phyloP scores from a whole-genome alignment of 768 basidiomycete genomes.

The Cystofilobasidium macerans region DNA sequence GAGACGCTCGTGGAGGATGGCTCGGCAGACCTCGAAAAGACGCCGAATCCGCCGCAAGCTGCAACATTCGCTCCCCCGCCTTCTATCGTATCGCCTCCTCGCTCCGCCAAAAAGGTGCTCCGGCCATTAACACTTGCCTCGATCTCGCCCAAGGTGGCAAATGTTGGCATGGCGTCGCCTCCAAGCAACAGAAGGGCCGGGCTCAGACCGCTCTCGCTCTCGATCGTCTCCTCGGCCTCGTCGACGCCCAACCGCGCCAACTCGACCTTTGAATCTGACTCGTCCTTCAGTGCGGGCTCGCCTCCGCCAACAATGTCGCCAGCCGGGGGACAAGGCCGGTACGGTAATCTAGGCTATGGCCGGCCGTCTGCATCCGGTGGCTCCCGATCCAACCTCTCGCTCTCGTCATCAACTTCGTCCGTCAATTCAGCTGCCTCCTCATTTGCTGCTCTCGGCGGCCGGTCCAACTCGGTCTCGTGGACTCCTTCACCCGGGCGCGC shows the following conservation, averaged over 20 bases:
- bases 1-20: conserved; percentile 11
- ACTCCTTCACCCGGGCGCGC: background rate
- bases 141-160: too few relatives aligned
- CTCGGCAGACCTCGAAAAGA: background rate
- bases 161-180: too few relatives aligned
- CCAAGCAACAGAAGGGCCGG: too few relatives aligned
- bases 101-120: background rate
- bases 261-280: conserved; percentile 8
- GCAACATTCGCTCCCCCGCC: background rate
- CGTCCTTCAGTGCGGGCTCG: background rate
- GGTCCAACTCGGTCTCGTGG: background rate
- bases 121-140: conserved; percentile 12
- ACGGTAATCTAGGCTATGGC: conserved; percentile 15
- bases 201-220: background rate
- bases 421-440: background rate
- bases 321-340: background rate
- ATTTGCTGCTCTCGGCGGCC: background rate
- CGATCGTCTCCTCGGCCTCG: background rate
- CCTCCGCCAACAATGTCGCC: background rate
- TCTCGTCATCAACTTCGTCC: conserved; percentile 13
- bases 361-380: background rate
- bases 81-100: background rate
- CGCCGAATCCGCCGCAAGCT: background rate
- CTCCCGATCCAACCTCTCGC: conserved; percentile 4
- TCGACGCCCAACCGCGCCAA: background rate